These are phyloP conservation scores for Neurospora hispaniola DNA, from an alignment of 495 filamentous ascomycete genomes.

Conservation along the genomic window DNA sequence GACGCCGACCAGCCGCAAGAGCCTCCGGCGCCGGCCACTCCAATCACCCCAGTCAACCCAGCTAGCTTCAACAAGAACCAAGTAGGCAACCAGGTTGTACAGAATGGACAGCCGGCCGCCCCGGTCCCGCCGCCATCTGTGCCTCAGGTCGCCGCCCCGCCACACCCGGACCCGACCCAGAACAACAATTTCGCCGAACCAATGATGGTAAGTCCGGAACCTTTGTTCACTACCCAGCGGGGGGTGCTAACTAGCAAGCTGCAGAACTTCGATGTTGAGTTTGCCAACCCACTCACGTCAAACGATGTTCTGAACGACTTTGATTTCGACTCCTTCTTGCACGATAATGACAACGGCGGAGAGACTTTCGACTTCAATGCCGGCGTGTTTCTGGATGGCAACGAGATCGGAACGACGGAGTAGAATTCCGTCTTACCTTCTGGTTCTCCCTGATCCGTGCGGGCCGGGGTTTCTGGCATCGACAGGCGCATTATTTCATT, in stretches of 20 bases:
- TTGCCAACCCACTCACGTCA: constrained; percentile 48
- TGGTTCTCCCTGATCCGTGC: constrained; percentile 33
- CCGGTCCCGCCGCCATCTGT: constrained; percentile 31
- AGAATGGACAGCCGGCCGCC: constrained; percentile 35
- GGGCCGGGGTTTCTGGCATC: constrained; percentile 34
- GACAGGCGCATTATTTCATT: constrained; percentile 12
- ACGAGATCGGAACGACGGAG: constrained; percentile 39
- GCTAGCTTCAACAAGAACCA: constrained; percentile 52
- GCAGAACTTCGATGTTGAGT: constrained; percentile 44
- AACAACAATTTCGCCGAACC: constrained; percentile 17
- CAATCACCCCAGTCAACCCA: constrained; percentile 72
- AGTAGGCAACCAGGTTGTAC: constrained; percentile 36
- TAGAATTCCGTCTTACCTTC: constrained; percentile 20
- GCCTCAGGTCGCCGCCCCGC: constrained; percentile 35
- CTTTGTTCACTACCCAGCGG: background rate
- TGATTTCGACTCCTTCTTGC: constrained; percentile 93
- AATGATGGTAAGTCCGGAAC: constrained; percentile 25
- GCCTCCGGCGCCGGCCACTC: constrained; percentile 71
- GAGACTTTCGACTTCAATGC: constrained; percentile 39
- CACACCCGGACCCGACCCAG: constrained; percentile 32
- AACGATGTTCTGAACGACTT: constrained; percentile 79
- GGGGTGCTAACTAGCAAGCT: constrained; percentile 5
- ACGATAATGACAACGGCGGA: constrained; percentile 28
- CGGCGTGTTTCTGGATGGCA: constrained; percentile 26
- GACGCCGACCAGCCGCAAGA: constrained; percentile 61